Percentiles rank a stretch among this genome's conserved stretches.
Conservation (phyloP, 2,329 filamentous ascomycete genomes). For the Didymosphaeria variabile region DNA sequence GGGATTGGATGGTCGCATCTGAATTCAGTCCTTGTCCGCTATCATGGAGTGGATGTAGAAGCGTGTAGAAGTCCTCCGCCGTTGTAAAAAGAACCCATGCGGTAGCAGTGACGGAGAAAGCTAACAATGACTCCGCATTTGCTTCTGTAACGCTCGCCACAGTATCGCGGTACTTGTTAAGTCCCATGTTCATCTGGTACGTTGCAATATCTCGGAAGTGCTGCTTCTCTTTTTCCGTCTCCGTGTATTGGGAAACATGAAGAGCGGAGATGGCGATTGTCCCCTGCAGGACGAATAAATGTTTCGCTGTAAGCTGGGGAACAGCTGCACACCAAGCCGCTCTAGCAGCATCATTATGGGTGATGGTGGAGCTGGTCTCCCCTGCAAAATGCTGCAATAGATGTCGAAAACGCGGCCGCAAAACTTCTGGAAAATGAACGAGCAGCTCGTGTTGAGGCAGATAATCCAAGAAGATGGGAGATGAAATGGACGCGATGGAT, state of each 20-base stretch:
- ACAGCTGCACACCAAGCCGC: conserved; percentile 36
- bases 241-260: conserved; percentile 50
- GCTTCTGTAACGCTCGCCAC: conserved; percentile 45
- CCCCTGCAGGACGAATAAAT: conserved; percentile 54
- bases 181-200: conserved; percentile 35
- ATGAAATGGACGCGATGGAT: conserved; percentile 13
- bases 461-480: conserved; percentile 23
- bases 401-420: conserved; percentile 22
- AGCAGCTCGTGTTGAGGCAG: conserved; percentile 22
- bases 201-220: conserved; percentile 30
- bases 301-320: conserved; percentile 44
- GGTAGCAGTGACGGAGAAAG: conserved; percentile 28
- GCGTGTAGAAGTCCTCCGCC: conserved; percentile 24
- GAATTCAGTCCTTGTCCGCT: background rate
- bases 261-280: conserved; percentile 55
- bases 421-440: conserved; percentile 19
- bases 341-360: conserved; percentile 21
- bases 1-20: background rate
- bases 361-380: conserved; percentile 32
- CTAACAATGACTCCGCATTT: conserved; percentile 53
- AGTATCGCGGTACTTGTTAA: conserved; percentile 32
- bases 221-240: conserved; percentile 20
- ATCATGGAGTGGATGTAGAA: conserved; percentile 18
- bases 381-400: conserved; percentile 37
- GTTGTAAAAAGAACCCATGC: conserved; percentile 27